Base-by-base conservation (phyloP, 305 asterid genomes). In the Fraxinus sp. region DNA sequence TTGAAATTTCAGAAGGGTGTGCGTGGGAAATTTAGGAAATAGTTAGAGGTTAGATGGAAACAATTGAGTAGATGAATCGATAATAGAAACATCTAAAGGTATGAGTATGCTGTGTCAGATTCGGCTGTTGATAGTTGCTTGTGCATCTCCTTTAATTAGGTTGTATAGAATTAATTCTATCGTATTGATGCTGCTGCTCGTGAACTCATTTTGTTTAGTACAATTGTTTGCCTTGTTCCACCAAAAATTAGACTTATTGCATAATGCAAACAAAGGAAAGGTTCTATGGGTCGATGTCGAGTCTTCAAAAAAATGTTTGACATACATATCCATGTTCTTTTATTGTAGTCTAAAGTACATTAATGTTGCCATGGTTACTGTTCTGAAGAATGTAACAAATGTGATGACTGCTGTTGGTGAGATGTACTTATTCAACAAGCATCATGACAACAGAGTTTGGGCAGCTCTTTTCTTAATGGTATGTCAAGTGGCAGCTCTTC, bases 371-470 rank as follows among this genome's bases (percentile, higher is more conserved):
- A 95, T 95, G 98, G 98, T 95, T 80, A 95, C 98, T 7, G 96
- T 95, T 90, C 88, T 93, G 88, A 95, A 95, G 93, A 95, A 95
- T 82, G 93, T 91, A 62, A 93, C 98, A 55, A 95, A 95, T 87
- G 98, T 93, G 89, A 91, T 95, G 8, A 95, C 98, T 77, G 98
- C 95, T 78, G 91, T 92, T 77, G 98, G 98, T 80, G 98, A 95
- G 87, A 95, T 95, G 95, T 92, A 93, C 88, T 86, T 95, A 41
- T 93, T 95, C 91, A 86, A 85, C 89, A 95, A 91, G 93, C 95
- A 87, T 80, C 98, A 95, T 80, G 98, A 89, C 76, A 93, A 86
- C 84, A 90, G 90, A 77, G 98, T 95, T 80, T 95, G 98, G 98
- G 92, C 92, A 79, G 95, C 98, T 74, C 97, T 95, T 83, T 92